phyloP scores from a whole-genome alignment of 225 moss, liverwort and hornwort species.

The Anthoceros angustus region DNA sequence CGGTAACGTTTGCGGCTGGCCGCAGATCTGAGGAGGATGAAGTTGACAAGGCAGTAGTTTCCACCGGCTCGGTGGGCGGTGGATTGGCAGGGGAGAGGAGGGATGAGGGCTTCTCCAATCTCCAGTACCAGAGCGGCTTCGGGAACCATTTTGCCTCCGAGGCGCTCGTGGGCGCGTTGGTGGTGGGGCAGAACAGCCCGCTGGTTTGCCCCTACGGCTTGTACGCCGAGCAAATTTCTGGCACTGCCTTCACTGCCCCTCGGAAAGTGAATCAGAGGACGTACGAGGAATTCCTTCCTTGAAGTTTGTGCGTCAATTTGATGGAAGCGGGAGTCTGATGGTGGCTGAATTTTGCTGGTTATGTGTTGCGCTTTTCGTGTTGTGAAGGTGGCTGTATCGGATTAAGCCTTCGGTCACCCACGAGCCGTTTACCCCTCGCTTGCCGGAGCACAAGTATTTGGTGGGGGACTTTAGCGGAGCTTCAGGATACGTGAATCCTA shows the following conservation, averaged over 20 bases:
- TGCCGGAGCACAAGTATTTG: constrained; percentile 31
- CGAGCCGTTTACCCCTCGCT: constrained; percentile 62
- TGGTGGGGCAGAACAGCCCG: constrained; percentile 82
- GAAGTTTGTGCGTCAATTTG: not conserved
- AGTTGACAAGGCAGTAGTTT: not conserved
- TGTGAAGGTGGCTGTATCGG: constrained; percentile 76
- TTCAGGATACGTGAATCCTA: constrained; percentile 43
- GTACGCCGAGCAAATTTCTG: constrained; percentile 89
- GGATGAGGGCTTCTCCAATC: constrained; percentile 8
- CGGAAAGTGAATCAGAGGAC: constrained; percentile 67
- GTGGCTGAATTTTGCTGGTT: not conserved
- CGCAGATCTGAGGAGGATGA: constrained; percentile 3
- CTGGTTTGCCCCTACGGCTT: constrained; percentile 82
- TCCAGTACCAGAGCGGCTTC: constrained; percentile 61
- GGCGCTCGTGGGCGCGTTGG: constrained; percentile 63
- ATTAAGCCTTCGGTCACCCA: constrained; percentile 91
- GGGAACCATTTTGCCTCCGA: constrained; percentile 66
- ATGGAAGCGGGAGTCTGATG: not conserved
- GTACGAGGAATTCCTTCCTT: constrained; percentile 13
- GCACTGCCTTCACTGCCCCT: constrained; percentile 88
- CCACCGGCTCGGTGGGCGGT: not conserved
- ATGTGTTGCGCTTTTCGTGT: constrained; percentile 4
- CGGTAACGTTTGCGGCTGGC: not conserved
- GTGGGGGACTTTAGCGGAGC: constrained; percentile 56
- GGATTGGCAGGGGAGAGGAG: not conserved